Base-by-base conservation (phyloP, 371 early-diverging fungal species). In the Apophysomyces ossiformis region DNA sequence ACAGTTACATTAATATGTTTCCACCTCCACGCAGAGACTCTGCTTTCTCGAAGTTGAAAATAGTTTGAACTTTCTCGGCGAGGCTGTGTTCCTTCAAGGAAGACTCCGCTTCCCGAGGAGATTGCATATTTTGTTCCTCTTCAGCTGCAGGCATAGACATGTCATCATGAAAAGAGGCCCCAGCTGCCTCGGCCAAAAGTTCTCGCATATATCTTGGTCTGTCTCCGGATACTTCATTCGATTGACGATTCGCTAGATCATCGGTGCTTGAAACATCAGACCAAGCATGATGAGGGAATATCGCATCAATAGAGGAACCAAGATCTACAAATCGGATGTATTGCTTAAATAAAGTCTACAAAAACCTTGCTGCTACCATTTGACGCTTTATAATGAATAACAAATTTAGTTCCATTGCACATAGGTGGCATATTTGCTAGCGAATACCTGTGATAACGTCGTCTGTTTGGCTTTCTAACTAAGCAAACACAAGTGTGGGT, bases 11-110 rank as follows among this genome's bases (percentile, higher is more conserved):
- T 38, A 64, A 64, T 41, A 39, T 7, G 7, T 9, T 32, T 43
- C 58, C 74, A 87, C 88, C 88, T 74, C 74, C 85, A 65, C 67
- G 60, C 43, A 88, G 74, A 21, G 69, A 70, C 68, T 92, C 93
- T 3, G 70, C 63, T 37, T 73, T 72, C 7, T 87, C 76, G 21
- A 90, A 76, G 9, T 85, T 82, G 70, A 92, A 92, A 13, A 88
- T 79, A 13, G 77, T 69, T 67, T 83, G 82, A 35, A 92, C 58
- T 63, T 82, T 88, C 50, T 90, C 87, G 41, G 81, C 85, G 8
- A 84, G 68, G 12, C 72, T 80, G 38, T 69, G 72, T 37, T 71
- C 78, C 58, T 75, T 64, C 21, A 71, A 38, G 21, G 46, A n/a
- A 44, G 41, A 32, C 18, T 21, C 44, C 1, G 60, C 58, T 11